These are phyloP conservation scores for Fusarium papillatum DNA, from an alignment of 2,329 filamentous ascomycete genomes.

Conservation along the genomic window DNA sequence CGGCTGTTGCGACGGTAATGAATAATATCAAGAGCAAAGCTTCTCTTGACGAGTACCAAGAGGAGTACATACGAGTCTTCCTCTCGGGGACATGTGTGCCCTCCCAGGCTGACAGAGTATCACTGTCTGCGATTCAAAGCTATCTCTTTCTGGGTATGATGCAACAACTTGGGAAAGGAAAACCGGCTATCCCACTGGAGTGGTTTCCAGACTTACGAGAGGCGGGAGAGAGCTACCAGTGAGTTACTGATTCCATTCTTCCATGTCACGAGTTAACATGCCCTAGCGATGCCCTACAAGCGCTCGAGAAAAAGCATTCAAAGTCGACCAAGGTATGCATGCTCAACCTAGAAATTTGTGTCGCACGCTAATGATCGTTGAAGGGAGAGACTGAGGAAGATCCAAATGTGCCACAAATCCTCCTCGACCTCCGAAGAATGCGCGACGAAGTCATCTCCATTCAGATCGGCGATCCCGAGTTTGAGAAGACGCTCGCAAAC, in stretches of 20 bases:
- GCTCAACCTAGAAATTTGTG: neutral
- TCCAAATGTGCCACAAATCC: neutral
- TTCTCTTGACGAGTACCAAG: neutral
- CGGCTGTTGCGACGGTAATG: neutral
- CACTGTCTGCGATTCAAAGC: neutral
- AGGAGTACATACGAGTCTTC: neutral
- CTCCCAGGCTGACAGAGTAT: neutral
- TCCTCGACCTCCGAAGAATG: neutral
- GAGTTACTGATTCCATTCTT: neutral
- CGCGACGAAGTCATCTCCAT: neutral
- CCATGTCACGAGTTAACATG: neutral
- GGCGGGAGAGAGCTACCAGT: neutral
- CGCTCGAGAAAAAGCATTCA: neutral
- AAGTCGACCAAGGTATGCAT: neutral
- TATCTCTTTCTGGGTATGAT: neutral
- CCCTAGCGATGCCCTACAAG: neutral
- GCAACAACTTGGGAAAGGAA: neutral
- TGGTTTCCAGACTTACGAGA: neutral
- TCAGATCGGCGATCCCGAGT: neutral
- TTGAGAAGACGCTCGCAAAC: neutral
- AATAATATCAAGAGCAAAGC: neutral
- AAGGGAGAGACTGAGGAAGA: neutral
- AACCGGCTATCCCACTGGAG: neutral
- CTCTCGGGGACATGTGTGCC: neutral
- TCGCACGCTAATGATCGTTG: neutral